phyloP scores from a whole-genome alignment of 1,284 basidiomycete species.

The Agaricales sp. region DNA sequence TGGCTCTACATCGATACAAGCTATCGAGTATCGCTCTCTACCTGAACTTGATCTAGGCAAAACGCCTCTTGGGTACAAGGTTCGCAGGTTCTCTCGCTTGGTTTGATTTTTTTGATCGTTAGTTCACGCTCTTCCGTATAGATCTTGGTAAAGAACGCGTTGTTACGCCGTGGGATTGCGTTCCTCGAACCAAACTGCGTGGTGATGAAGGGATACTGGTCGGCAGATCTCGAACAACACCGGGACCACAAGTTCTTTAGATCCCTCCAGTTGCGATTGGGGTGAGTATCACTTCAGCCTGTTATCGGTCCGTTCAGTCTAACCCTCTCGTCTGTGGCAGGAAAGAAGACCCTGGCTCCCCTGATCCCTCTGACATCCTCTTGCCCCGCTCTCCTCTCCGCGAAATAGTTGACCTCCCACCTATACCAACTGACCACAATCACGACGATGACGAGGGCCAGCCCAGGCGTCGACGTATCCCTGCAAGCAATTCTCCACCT shows the following conservation, averaged over 20 bases:
- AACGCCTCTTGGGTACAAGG: slow-evolving; percentile 68
- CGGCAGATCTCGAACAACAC: slow-evolving; percentile 44
- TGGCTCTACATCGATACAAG: slow-evolving; percentile 47
- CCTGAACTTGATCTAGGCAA: slow-evolving; percentile 51
- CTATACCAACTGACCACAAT: slow-evolving; percentile 16
- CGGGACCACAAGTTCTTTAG: slow-evolving; percentile 45
- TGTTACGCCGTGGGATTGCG: slow-evolving; percentile 51
- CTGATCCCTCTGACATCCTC: slow-evolving; percentile 6
- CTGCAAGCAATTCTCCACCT: slow-evolving; percentile 4
- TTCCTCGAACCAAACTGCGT: slow-evolving; percentile 61
- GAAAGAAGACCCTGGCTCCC: slow-evolving; percentile 10
- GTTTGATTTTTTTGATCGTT: slow-evolving; percentile 6
- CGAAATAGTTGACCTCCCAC: slow-evolving; percentile 31
- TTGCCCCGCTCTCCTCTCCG: slow-evolving; percentile 28
- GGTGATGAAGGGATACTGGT: slow-evolving; percentile 42
- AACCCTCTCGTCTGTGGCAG: slow-evolving; percentile 6
- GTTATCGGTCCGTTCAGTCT: slow-evolving; percentile 5
- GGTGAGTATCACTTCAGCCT: slow-evolving; percentile 29
- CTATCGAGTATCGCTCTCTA: slow-evolving; percentile 57
- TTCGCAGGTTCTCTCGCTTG: no score
- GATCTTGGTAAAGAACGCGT: slow-evolving; percentile 56
- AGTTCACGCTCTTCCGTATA: slow-evolving; percentile 17
- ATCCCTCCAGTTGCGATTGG: slow-evolving; percentile 44
- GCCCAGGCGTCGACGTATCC: slow-evolving; percentile 26
- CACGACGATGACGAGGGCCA: slow-evolving; percentile 36